Evolutionary conservation across 768 basidiomycete species (phyloP).

Genomic region (Exidia glandulosa): DNA sequence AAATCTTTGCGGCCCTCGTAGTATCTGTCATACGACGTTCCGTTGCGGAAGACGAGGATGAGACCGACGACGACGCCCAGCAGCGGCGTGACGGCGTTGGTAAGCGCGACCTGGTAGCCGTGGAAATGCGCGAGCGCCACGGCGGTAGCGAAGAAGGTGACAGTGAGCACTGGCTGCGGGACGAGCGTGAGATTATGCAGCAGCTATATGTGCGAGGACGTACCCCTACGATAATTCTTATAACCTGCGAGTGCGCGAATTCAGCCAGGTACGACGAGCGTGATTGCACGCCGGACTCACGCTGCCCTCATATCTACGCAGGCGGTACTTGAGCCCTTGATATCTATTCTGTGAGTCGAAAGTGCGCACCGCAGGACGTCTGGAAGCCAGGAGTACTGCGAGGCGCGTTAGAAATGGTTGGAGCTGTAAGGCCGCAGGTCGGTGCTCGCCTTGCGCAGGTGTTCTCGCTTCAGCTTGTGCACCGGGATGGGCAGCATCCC

Average conservation of each 20-base stretch:
- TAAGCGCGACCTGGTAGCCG: slow-evolving; percentile 51
- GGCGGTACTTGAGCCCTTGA: neutral
- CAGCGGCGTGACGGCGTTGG: slow-evolving; percentile 79
- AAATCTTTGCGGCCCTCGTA: slow-evolving; percentile 87
- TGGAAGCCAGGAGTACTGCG: neutral
- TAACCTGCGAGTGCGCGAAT: neutral
- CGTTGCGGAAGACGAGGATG: slow-evolving; percentile 70
- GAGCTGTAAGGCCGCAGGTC: neutral
- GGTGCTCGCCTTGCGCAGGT: neutral
- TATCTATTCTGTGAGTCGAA: neutral
- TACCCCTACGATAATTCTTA: neutral
- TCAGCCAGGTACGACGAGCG: neutral
- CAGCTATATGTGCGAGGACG: neutral
- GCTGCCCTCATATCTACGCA: neutral
- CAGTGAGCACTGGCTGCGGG: slow-evolving; percentile 56
- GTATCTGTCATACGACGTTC: slow-evolving; percentile 78
- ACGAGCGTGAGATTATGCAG: neutral
- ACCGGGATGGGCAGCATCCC: neutral
- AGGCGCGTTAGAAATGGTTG: neutral
- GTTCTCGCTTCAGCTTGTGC: neutral
- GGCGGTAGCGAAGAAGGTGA: slow-evolving; percentile 59
- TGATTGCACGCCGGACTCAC: neutral
- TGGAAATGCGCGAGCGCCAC: slow-evolving; percentile 48
- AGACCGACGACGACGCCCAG: slow-evolving; percentile 84
- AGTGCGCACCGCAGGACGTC: neutral